Evolutionary conservation across 2,329 filamentous ascomycete species (phyloP), one percentile per base, ranked within the genome.

Genomic region (Fusarium nematophilum): DNA sequence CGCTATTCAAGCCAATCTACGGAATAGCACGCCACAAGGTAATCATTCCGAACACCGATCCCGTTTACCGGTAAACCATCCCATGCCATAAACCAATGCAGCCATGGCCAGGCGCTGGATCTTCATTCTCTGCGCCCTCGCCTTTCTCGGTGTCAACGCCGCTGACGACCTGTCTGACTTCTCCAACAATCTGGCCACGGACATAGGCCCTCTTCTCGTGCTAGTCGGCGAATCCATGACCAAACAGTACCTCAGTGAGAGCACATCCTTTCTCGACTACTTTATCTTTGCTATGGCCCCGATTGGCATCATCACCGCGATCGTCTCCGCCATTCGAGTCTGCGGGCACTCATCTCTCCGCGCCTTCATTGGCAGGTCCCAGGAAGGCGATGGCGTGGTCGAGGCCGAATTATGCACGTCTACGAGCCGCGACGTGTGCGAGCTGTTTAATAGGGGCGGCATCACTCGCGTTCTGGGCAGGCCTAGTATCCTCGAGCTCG

Each of bases 211-310:
- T 1, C 54, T 78, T 2, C 57, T 79, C 2, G 62, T 72, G 0
- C 64, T 79, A 0, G 78, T 78, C 18, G 76, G 76, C 8, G 76
- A 79, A 26, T 67, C 71, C 2, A 67, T 76, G 1, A 76, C 76
- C 0, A 75, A 74, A 29, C 75, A 78, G 31, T 79, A 73, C 3
- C n/a, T n/a, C n/a, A 78, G 72, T 55, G 70, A 75, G 43, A 70
- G 69, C 1, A 62, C 69, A 1, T 63, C 59, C 2, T 62, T 49
- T 4, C 49, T 70, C 0, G 76, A 78, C 40, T 62, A 70, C 25
- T 2, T 51, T 9, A 40, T 51, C 25, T 51, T 51, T 9, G 39
- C 30, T 1, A 37, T 52, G 15, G 48, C 23, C 1, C 48, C 48
- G 0, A 33, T 52, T 5, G 48, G 48, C 3, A 26, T 52, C n/a